Evolutionary conservation across 768 basidiomycete genomes (phyloP).

Genomic region (Boletus rufocinnamomeus): DNA sequence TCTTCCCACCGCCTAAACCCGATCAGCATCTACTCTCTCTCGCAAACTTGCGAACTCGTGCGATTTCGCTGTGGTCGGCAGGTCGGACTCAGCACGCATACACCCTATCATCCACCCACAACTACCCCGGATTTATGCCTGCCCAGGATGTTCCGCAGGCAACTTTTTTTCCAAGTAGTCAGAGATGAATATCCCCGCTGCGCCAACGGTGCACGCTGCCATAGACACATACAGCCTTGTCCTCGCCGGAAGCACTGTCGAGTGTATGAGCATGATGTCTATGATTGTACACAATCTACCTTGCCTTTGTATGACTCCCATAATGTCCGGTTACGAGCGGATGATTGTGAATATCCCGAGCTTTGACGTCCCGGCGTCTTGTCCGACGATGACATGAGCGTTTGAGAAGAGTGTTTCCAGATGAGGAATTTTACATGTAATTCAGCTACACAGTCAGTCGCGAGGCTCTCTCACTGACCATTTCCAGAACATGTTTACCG

Average conservation of each 20-base stretch:
- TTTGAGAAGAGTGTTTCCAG: slow-evolving; percentile 3
- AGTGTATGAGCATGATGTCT: slow-evolving; percentile 15
- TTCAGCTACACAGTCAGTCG: background rate
- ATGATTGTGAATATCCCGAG: slow-evolving; percentile 5
- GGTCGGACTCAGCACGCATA: slow-evolving; percentile 14
- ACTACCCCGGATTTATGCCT: background rate
- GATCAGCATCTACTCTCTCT: background rate
- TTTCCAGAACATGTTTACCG: slow-evolving; percentile 66
- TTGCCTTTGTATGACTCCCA: slow-evolving; percentile 50
- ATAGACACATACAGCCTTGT: slow-evolving; percentile 56
- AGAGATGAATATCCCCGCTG: slow-evolving; percentile 48
- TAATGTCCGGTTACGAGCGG: slow-evolving; percentile 28
- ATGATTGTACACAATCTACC: slow-evolving; percentile 5
- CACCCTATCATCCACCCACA: slow-evolving; percentile 2
- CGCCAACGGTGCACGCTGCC: slow-evolving; percentile 48
- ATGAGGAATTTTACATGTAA: background rate
- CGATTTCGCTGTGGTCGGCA: slow-evolving; percentile 10
- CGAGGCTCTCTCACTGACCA: background rate
- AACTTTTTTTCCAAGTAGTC: slow-evolving; percentile 51
- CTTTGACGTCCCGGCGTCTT: slow-evolving; percentile 4
- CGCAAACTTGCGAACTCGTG: background rate
- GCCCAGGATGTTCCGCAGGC: slow-evolving; percentile 19
- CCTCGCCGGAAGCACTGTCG: slow-evolving; percentile 52
- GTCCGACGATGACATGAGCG: slow-evolving; percentile 20
- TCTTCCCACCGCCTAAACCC: slow-evolving; percentile 5